Percentiles rank a stretch among this genome's conserved stretches.
phyloP scores from a whole-genome alignment of 2,329 filamentous ascomycete genomes.

The Diaporthe helianthi region DNA sequence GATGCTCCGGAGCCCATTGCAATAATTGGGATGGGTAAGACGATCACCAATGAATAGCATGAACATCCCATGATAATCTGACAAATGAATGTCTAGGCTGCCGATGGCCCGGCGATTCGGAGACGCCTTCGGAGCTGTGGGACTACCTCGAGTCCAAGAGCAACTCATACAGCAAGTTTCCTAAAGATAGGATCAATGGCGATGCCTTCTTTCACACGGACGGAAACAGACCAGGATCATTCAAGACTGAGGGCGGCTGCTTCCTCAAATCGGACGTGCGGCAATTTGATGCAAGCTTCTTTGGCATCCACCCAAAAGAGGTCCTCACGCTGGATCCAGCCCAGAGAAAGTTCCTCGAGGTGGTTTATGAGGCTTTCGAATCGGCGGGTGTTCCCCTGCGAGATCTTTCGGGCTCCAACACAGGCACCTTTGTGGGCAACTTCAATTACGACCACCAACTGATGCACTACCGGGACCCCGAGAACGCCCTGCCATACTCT shows the following conservation, averaged over 20 bases:
- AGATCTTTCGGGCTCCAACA: neutral
- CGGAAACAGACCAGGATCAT: neutral
- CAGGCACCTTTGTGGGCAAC: conserved; percentile 15
- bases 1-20: neutral
- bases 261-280: conserved; percentile 42
- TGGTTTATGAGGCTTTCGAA: conserved; percentile 38
- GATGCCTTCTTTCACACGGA: neutral
- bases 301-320: conserved; percentile 41
- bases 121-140: neutral
- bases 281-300: conserved; percentile 42
- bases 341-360: conserved; percentile 45
- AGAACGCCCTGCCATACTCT: neutral
- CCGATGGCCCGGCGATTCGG: neutral
- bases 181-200: neutral
- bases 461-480: neutral
- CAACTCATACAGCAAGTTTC: neutral
- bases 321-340: conserved; percentile 43
- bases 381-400: neutral
- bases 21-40: neutral
- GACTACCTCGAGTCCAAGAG: neutral
- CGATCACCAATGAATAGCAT: too few relatives aligned
- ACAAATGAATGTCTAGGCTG: neutral
- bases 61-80: neutral
- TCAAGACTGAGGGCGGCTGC: conserved; percentile 37
- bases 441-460: neutral